Base-by-base conservation (phyloP, 768 basidiomycete species). In the Lactifluus pinguis region DNA sequence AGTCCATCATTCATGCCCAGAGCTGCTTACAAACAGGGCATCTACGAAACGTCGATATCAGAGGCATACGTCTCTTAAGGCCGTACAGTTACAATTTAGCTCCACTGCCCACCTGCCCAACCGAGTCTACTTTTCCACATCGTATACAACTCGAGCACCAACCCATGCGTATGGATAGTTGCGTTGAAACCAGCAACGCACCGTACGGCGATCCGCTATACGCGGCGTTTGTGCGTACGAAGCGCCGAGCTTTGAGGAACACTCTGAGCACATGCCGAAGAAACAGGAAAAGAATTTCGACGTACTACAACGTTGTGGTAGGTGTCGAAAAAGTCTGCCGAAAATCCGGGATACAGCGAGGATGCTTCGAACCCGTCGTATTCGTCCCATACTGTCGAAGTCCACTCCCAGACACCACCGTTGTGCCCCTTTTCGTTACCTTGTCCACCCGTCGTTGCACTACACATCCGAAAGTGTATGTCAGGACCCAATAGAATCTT, bases 351-450 rank as follows among this genome's bases (percentile, higher is more conserved):
- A 71, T 98, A 99, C 51, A 95, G 69, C 41, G 72, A 72, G 1
- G 90, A 93, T 8, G 85, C 77, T 49, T 77, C 77, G 69, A 87
- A 99, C 0, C 92, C 94, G 2, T 91, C 84, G 62, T 83, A 77
- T 30, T 75, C 76, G 25, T 84, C 85, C 49, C 95, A 80, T 30
- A 79, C 66, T 17, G 93, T 94, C 19, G 87, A 87, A 0, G 95
- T 97, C 95, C 95, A 98, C 76, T 98, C 94, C 94, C 95, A 99
- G 14, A 97, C 87, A 6, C 97, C 97, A 8, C 97, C 97, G 66
- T 99, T 98, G 63, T 84, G 83, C 11, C 90, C 88, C 70, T 76
- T 80, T 3, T 83, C 82, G 21, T 72, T 77, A 60, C 70, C 68
- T 61, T 75, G 74, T 62, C 77, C 72, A 39, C 87, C 89, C 1